Conservation (phyloP, 2,329 filamentous ascomycete species). For the Trichoderma citrinoviride region DNA sequence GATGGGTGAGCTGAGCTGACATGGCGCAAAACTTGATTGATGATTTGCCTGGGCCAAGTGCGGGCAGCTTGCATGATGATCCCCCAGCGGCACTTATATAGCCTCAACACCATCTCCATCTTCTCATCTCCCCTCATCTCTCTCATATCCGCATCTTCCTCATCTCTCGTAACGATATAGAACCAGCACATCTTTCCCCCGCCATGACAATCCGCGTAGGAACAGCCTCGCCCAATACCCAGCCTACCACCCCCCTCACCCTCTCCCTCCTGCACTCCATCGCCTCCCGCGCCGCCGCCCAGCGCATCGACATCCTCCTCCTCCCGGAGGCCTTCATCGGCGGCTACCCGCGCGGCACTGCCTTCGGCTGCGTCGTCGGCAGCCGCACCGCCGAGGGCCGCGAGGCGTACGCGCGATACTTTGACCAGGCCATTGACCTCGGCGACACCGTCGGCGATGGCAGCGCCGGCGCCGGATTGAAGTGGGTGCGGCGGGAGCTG, state of each 20-base stretch:
- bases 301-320: constrained; percentile 65
- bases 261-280: constrained; percentile 63
- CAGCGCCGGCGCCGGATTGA: constrained; percentile 63
- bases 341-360: constrained; percentile 80
- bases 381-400: constrained; percentile 65
- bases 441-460: constrained; percentile 66
- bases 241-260: constrained; percentile 54
- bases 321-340: constrained; percentile 92
- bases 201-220: constrained; percentile 48
- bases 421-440: constrained; percentile 73
- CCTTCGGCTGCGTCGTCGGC: constrained; percentile 74
- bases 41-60: not conserved
- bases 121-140: not conserved
- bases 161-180: too few relatives aligned
- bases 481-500: constrained; percentile 66
- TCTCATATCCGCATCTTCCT: too few relatives aligned
- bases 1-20: constrained; percentile 3
- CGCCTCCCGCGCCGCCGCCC: constrained; percentile 59
- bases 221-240: constrained; percentile 55
- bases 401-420: constrained; percentile 81
- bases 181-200: too few relatives aligned
- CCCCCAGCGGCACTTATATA: not conserved
- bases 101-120: not conserved
- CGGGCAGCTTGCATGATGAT: not conserved
- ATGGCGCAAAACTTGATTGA: constrained; percentile 11